Evolutionary conservation across 805 yeast genomes (phyloP), one percentile per base, ranked within the genome.

Genomic region (Metschnikowia continentalis): DNA sequence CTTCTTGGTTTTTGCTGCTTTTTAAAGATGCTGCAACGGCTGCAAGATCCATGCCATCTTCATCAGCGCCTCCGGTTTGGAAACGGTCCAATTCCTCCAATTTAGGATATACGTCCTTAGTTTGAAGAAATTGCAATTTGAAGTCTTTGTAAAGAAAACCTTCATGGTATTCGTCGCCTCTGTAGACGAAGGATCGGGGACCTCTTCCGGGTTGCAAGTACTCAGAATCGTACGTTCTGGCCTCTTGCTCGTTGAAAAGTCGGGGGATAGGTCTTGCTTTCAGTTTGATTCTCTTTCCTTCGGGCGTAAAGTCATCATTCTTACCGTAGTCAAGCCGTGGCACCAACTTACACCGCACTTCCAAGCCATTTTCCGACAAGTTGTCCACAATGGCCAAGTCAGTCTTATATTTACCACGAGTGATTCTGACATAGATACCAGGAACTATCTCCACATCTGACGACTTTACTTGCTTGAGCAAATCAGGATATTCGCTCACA

Each of bases 301-400:
- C 72, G 35, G 61, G 59, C 54, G 82, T 88, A 52, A 78, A 54
- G 30, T 72, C 79, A 54, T 72, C 77, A 42, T 78, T 74, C 57
- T 84, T 82, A 51, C 96, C 96, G 68, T 94, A 92, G 66, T 92
- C 97, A 53, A 94, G 71, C 62, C 99, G 82, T 35, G 99, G 99
- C 33, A 94, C 95, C 56, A 94, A 75, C 64, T 89, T 89, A 60
- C 96, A 82, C 61, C 95, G 80, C n/a, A 90, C 98, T 66, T 92
- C 98, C 59, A 94, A 78, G 48, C 97, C 98, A 64, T 89, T 92
- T 63, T 94, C 98, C 53, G 95, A 87, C 55, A 94, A 78, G 64
- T 91, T 90, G 61, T 90, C 96, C 46, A 94, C 96, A 44, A 90
- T 80, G 20, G 97, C 99, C 57, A 94, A 76, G 67, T 94, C 99